These are phyloP conservation scores for Tricholoma furcatifolium DNA, from an alignment of 768 basidiomycete species.

Conservation along the genomic window DNA sequence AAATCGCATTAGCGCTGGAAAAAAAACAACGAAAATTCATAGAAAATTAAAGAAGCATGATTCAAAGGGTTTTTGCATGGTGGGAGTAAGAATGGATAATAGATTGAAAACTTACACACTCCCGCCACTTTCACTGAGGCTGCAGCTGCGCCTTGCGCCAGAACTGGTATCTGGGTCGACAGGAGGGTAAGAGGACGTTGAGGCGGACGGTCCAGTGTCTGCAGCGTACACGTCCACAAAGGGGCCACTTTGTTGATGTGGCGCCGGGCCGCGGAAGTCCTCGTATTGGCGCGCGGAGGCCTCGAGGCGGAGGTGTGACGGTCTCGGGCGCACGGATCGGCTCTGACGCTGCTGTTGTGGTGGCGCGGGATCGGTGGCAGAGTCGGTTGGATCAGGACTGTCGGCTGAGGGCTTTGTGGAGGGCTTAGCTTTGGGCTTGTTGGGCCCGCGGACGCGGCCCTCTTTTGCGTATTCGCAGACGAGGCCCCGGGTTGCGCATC, in stretches of 20 bases:
- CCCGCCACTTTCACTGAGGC: slow-evolving; percentile 10
- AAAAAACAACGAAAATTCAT: not conserved
- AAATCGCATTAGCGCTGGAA: not conserved
- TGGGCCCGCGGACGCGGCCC: slow-evolving; percentile 60
- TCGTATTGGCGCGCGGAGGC: slow-evolving; percentile 16
- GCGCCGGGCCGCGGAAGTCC: slow-evolving; percentile 6
- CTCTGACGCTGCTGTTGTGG: slow-evolving; percentile 5
- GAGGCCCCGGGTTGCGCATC: slow-evolving; percentile 58
- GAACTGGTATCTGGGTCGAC: not conserved
- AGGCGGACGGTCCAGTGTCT: not conserved
- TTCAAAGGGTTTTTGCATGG: too few species aligned
- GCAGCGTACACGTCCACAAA: not conserved
- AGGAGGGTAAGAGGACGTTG: not conserved
- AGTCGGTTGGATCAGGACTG: slow-evolving; percentile 4
- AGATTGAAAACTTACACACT: slow-evolving; percentile 5
- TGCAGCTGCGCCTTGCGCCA: slow-evolving; percentile 1
- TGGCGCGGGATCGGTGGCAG: not conserved
- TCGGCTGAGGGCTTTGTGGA: slow-evolving; percentile 9
- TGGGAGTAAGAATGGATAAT: not conserved
- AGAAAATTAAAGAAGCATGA: not conserved
- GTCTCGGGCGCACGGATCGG: slow-evolving; percentile 25
- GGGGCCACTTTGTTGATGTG: not conserved
- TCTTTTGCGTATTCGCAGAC: slow-evolving; percentile 68
- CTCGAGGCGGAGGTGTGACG: slow-evolving; percentile 29
- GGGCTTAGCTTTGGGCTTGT: slow-evolving; percentile 45